Base-by-base conservation (phyloP, 768 basidiomycete species). In the Omphalotus guepiniiformis region DNA sequence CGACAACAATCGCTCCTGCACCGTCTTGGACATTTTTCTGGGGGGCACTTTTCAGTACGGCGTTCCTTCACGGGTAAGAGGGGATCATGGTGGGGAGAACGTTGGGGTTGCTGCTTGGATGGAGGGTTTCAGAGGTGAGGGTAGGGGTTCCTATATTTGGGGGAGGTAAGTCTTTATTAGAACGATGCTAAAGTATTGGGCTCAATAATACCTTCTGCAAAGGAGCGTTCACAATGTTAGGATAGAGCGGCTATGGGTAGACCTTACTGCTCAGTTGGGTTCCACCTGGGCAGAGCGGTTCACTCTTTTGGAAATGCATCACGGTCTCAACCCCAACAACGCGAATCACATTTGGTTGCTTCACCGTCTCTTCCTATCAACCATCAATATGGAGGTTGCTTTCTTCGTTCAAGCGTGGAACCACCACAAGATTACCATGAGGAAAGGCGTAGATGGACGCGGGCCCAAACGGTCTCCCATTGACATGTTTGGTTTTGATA, bases 221-320 rank as follows among this genome's bases (percentile, higher is more conserved):
- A 55, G 54, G 34, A 45, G 42, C 15, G 54, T 55, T 4, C 62
- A 65, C 35, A 65, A 63, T 39, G 55, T 60, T 8, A 54, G 55
- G 0, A 65, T 65, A 28, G 67, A 71, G 38, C 49, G 67, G 0
- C 51, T 70, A 6, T 72, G 71, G 70, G 57, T 56, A 6, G 65
- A 72, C 49, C 55, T 70, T 1, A 68, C 64, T 3, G 15, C 32
- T 3, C 54, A 53, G 2, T 53, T 68, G 41, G 64, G 68, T 3
- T 34, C 43, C 7, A 65, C 62, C 36, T 71, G 70, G 71, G 60
- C 63, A 26, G 42, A 53, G 1, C 63, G 64, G 35, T 67, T 71
- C 46, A 22, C 45, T 6, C 39, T 48, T 3, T 54, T 72, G 0
- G 68, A 72, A 45, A 34, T 32, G 0, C 25, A 55, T 30, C 36